Percentiles rank a stretch among this genome's conserved stretches.
Evolutionary conservation across 495 filamentous ascomycete species (phyloP).

Genomic region (Penicillium samsonianum): DNA sequence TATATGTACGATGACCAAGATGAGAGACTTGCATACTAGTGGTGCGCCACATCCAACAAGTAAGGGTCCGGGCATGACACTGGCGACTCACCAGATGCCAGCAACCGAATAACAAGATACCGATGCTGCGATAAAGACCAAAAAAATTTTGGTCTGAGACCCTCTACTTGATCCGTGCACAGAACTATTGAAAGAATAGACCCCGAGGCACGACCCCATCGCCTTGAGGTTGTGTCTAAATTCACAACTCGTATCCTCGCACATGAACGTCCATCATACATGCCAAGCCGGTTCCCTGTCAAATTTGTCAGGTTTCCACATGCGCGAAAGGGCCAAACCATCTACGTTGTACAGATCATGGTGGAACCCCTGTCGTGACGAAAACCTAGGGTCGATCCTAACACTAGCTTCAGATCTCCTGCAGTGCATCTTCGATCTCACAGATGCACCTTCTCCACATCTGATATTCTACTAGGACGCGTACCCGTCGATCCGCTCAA

Average conservation of each 20-base stretch:
- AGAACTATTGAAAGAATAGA: slow-evolving; percentile 27
- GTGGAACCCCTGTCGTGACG: slow-evolving; percentile 16
- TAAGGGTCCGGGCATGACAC: slow-evolving; percentile 10
- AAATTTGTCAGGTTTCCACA: slow-evolving; percentile 7
- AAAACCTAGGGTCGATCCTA: slow-evolving; percentile 20
- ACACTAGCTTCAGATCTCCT: slow-evolving; percentile 29
- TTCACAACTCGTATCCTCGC: slow-evolving; percentile 5
- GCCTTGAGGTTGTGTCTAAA: not conserved
- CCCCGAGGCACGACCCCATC: not conserved
- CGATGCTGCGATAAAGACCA: not conserved
- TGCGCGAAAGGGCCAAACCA: slow-evolving; percentile 19
- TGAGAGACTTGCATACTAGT: slow-evolving; percentile 15
- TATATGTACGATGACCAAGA: not conserved
- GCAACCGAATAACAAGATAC: not conserved
- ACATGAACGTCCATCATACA: slow-evolving; percentile 28
- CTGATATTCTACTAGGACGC: slow-evolving; percentile 1
- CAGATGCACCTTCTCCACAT: slow-evolving; percentile 20
- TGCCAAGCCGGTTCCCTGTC: slow-evolving; percentile 22
- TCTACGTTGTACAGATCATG: not conserved
- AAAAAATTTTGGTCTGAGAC: too few species aligned
- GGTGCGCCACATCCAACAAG: slow-evolving; percentile 9
- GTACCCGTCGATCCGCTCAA: slow-evolving; percentile 12
- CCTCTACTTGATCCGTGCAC: slow-evolving; percentile 28
- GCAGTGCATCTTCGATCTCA: slow-evolving; percentile 23
- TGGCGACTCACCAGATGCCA: slow-evolving; percentile 17